These are phyloP conservation scores for Ascochyta pisi DNA, from an alignment of 2,329 filamentous ascomycete genomes.

Conservation along the genomic window DNA sequence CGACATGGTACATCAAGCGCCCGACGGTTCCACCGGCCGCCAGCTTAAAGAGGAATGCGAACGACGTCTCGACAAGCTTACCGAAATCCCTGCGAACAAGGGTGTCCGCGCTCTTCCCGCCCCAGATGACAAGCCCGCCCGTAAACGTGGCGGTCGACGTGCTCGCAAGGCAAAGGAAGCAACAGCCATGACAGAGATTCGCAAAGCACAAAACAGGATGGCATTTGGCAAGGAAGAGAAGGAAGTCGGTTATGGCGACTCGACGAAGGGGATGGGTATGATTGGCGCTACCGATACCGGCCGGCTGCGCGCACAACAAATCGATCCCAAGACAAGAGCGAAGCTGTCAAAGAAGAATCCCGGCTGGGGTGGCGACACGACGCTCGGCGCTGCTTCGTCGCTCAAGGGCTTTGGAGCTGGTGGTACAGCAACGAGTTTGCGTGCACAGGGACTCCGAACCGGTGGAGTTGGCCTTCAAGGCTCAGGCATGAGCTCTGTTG, in stretches of 20 bases:
- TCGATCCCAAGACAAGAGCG: conserved; percentile 90
- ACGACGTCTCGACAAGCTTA: conserved; percentile 88
- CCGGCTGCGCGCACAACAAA: conserved; percentile 84
- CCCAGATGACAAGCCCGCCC: conserved; percentile 91
- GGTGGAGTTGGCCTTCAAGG: conserved; percentile 75
- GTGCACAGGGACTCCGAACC: conserved; percentile 78
- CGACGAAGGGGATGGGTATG: conserved; percentile 91
- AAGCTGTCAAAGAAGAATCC: conserved; percentile 95
- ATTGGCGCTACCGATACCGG: conserved; percentile 88
- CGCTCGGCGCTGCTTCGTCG: conserved; percentile 63
- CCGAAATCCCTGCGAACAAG: conserved; percentile 88
- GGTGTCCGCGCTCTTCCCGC: conserved; percentile 85
- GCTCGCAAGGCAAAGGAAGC: conserved; percentile 96
- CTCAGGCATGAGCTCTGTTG: conserved; percentile 80
- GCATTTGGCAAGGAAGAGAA: conserved; percentile 95
- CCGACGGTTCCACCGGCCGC: conserved; percentile 83
- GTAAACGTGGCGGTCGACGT: conserved; percentile 88
- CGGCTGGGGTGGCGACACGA: conserved; percentile 83
- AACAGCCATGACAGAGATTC: conserved; percentile 93
- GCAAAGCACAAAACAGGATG: conserved; percentile 95
- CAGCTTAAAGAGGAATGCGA: conserved; percentile 82
- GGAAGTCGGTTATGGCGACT: conserved; percentile 90
- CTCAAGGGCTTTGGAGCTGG: conserved; percentile 77
- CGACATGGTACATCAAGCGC: conserved; percentile 81
- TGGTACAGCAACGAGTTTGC: conserved; percentile 71